Evolutionary conservation across 2,329 filamentous ascomycete genomes (phyloP), one percentile per base, ranked within the genome.

Genomic region (Pyrenochaeta sp.): DNA sequence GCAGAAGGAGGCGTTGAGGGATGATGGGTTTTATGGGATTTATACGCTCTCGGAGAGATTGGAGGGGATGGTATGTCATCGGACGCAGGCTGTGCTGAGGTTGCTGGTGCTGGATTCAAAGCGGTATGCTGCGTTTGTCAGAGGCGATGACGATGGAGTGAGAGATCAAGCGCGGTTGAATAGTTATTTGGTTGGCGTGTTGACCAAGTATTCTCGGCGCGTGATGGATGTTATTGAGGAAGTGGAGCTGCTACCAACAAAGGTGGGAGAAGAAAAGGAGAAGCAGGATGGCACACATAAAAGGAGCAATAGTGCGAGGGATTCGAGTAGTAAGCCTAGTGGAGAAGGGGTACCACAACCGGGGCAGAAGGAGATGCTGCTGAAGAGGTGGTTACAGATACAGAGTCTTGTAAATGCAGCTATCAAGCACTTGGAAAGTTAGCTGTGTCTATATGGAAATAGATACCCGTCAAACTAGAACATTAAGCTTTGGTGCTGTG

Each of bases 51-150:
- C 25, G 19, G 19, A 19, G 19, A 19, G 12, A 36, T 3, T 10
- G 32, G 32, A 36, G 12, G 36, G 19, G 36, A 3, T 19, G 13
- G 66, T 78, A 36, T 82, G 80, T 58, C 78, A 81, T 67, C 79
- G 79, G 30, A 82, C 81, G 2, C 79, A 82, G 57, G 79, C 79
- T 8, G 79, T 79, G 1, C 67, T 82, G 2, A 74, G 81, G 13
- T 67, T 76, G 15, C 58, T 77, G 4, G 62, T 68, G 4, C 59
- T 78, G 2, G 73, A 73, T 25, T 56, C 60, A 10, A 67, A 67
- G 36, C 62, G 72, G 15, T 75, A 74, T 52, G 57, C 72, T 15
- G 65, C 67, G 2, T 77, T 77, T 52, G 64, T 74, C 7, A 54
- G 66, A 7, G 75, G 71, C 1, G 68, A 67, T 19, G 72, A 75